Evolutionary conservation across 1,139 yeast genomes (phyloP).

Genomic region (Blastobotrys proliferans): DNA sequence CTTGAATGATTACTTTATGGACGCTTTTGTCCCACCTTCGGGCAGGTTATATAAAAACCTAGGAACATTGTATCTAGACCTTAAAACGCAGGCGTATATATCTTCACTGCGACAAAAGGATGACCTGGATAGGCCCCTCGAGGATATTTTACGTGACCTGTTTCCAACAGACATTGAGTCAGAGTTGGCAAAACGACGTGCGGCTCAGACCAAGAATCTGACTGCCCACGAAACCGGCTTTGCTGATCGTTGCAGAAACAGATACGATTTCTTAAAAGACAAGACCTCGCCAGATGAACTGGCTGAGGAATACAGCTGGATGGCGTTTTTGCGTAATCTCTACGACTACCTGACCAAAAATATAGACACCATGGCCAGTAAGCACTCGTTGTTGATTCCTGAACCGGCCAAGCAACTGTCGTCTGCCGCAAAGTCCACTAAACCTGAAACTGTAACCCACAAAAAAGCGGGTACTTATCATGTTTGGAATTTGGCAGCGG

Average conservation of each 20-base stretch:
- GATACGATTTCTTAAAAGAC: slow-evolving; percentile 60
- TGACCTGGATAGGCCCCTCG: slow-evolving; percentile 49
- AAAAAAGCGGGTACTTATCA: slow-evolving; percentile 9
- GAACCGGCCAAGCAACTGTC: slow-evolving; percentile 1
- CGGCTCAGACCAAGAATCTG: slow-evolving; percentile 16
- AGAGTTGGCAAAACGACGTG: slow-evolving; percentile 40
- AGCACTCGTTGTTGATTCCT: slow-evolving; percentile 3
- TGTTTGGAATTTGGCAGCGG: slow-evolving; percentile 10
- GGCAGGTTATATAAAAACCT: slow-evolving; percentile 71
- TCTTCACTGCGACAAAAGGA: slow-evolving; percentile 71
- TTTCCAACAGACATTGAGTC: slow-evolving; percentile 57
- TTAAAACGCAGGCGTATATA: slow-evolving; percentile 92
- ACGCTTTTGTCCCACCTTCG: slow-evolving; percentile 55
- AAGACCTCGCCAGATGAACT: slow-evolving; percentile 46
- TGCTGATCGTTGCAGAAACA: slow-evolving; percentile 59
- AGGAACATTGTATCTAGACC: slow-evolving; percentile 72
- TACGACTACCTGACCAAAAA: slow-evolving; percentile 75
- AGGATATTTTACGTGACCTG: slow-evolving; percentile 69
- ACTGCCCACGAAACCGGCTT: slow-evolving; percentile 61
- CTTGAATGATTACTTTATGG: slow-evolving; percentile 76
- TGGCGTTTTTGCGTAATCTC: slow-evolving; percentile 64
- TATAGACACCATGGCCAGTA: slow-evolving; percentile 28
- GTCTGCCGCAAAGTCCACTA: not conserved
- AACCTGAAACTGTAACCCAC: not conserved
- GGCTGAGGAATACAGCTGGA: slow-evolving; percentile 67